Percentiles rank a stretch among this genome's conserved stretches.
Evolutionary conservation across 2,329 filamentous ascomycete genomes (phyloP).

Genomic region (Berkeleyomyces basicola): DNA sequence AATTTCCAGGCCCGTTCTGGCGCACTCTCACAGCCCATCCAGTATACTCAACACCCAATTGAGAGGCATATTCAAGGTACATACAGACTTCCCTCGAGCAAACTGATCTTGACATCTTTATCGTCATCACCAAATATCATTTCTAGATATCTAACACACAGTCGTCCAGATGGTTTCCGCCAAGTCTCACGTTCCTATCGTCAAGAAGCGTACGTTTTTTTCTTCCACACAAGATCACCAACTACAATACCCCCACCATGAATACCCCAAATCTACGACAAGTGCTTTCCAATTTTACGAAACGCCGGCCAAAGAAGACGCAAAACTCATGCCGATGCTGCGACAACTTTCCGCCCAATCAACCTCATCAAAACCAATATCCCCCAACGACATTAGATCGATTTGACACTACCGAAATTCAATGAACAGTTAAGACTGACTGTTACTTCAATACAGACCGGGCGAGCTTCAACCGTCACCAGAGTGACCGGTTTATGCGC

Average conservation of each 20-base stretch:
- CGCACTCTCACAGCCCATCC: slow-evolving; percentile 20
- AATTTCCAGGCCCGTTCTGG: slow-evolving; percentile 23
- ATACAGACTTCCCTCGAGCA: slow-evolving; percentile 14
- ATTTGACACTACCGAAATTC: neutral
- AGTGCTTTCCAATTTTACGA: neutral
- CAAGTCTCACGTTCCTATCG: slow-evolving; percentile 98
- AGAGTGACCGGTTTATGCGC: slow-evolving; percentile 93
- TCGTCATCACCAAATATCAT: neutral
- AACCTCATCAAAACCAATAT: neutral
- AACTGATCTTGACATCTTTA: slow-evolving; percentile 10
- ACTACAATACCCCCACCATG: slow-evolving; percentile 10
- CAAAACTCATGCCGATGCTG: neutral
- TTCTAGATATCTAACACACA: slow-evolving; percentile 9
- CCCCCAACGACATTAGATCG: neutral
- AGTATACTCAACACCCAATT: slow-evolving; percentile 21
- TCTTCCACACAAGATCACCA: slow-evolving; percentile 11
- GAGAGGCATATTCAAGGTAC: slow-evolving; percentile 28
- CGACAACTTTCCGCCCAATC: neutral
- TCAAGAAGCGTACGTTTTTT: slow-evolving; percentile 87
- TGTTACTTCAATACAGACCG: slow-evolving; percentile 45
- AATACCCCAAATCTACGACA: neutral
- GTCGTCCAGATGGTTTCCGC: slow-evolving; percentile 76
- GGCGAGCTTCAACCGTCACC: slow-evolving; percentile 91
- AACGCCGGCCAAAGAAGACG: neutral
- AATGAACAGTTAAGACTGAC: slow-evolving; percentile 13